phyloP scores from a whole-genome alignment of 148 eudicot species.

The Beta vulgaris region DNA sequence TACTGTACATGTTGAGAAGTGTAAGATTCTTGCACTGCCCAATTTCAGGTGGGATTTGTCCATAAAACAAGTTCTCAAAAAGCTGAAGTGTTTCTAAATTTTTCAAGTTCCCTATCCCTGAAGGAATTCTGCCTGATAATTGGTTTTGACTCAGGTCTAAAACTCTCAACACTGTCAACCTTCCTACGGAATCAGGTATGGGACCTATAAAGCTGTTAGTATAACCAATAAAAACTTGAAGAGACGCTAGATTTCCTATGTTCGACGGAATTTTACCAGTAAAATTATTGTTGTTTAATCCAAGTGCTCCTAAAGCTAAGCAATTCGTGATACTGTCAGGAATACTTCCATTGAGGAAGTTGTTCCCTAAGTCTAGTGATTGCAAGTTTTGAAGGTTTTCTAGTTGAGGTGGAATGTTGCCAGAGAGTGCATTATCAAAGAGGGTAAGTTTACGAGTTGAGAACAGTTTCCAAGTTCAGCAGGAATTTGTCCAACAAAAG shows the following conservation, averaged over 20 bases:
- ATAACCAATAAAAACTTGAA: slow-evolving; percentile 45
- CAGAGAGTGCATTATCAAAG: slow-evolving; percentile 53
- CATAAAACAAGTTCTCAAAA: slow-evolving; percentile 44
- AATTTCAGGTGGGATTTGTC: slow-evolving; percentile 60
- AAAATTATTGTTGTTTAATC: slow-evolving; percentile 46
- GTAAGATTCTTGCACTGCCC: slow-evolving; percentile 55
- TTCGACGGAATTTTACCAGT: slow-evolving; percentile 55
- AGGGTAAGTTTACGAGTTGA: slow-evolving; percentile 42
- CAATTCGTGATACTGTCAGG: slow-evolving; percentile 64
- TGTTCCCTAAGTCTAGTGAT: slow-evolving; percentile 48
- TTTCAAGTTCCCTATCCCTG: slow-evolving; percentile 56
- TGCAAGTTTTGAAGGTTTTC: slow-evolving; percentile 51
- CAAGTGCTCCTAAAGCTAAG: slow-evolving; percentile 39
- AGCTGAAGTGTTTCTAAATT: slow-evolving; percentile 52
- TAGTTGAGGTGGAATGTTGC: slow-evolving; percentile 50
- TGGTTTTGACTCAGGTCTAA: slow-evolving; percentile 56
- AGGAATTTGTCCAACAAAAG: slow-evolving; percentile 61
- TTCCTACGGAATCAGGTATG: slow-evolving; percentile 63
- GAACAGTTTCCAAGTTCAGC: slow-evolving; percentile 52
- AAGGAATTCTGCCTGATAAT: slow-evolving; percentile 53
- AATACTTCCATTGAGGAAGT: slow-evolving; percentile 54
- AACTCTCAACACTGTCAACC: slow-evolving; percentile 35
- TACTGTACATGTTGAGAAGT: slow-evolving; percentile 41
- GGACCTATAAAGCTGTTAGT: slow-evolving; percentile 51
- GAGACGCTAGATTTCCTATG: slow-evolving; percentile 54